phyloP scores from a whole-genome alignment of 305 asterid species.

The Fraxinus paxiana region DNA sequence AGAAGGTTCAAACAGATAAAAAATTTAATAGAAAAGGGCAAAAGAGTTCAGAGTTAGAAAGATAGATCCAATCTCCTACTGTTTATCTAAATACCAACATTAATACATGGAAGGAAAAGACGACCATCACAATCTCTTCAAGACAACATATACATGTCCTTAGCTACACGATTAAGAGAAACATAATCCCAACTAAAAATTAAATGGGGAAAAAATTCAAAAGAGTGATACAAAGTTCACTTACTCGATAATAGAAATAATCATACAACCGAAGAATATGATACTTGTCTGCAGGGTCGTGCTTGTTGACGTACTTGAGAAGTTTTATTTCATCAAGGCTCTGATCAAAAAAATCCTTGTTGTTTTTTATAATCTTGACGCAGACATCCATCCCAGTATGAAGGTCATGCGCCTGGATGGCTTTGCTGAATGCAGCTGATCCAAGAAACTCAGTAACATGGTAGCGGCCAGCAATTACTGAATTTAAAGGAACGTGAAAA shows the following conservation, averaged over 20 bases:
- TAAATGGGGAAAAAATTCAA: not conserved
- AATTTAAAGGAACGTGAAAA: constrained; percentile 81
- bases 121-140: not conserved
- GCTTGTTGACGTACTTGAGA: constrained; percentile 93
- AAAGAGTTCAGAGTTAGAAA: not conserved
- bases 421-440: constrained; percentile 99
- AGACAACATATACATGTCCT: not conserved
- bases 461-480: constrained; percentile 91
- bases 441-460: constrained; percentile 99
- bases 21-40: not conserved
- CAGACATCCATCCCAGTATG: constrained; percentile 98
- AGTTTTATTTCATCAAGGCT: constrained; percentile 98
- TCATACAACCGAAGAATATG: constrained; percentile 89
- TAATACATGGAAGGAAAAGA: not conserved
- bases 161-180: not conserved
- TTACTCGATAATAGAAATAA: constrained; percentile 91
- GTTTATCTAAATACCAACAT: not conserved
- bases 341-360: constrained; percentile 94
- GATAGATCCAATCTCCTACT: not conserved
- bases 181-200: constrained; percentile 1
- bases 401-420: constrained; percentile 97
- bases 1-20: not conserved
- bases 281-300: constrained; percentile 93
- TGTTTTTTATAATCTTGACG: constrained; percentile 86
- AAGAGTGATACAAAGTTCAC: constrained; percentile 29